Base-by-base conservation (phyloP, 495 filamentous ascomycete genomes). In the Paragyromitra xinjiangensis region DNA sequence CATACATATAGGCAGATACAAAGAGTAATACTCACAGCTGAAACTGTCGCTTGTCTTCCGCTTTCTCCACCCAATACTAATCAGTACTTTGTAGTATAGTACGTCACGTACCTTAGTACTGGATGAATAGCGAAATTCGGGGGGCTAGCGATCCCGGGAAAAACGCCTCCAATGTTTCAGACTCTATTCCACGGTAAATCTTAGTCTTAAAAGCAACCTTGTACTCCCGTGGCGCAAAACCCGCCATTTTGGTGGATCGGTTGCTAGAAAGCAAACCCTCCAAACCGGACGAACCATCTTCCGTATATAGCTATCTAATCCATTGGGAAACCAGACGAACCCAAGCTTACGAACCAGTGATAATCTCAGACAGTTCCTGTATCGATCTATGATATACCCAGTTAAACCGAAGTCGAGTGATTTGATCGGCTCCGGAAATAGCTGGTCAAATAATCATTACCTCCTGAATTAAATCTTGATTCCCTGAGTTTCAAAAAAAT, bases 131-230 rank as follows among this genome's bases (percentile, higher is more conserved):
- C 9, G 39, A 26, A 5, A 42, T 29, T n/a, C 12, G 7, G 22
- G 29, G 11, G 16, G 34, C 14, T 58, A 44, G 53, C 39, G 14
- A 69, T 61, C 55, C 26, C 24, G 53, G 50, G 22, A 69, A 29
- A 9, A 26, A 56, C 44, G n/a, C 50, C 14, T 55, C 14, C 16
- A 39, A 59, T 59, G 67, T 69, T 69, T 69, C 53, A 42, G 39
- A 34, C 24, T 34, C 26, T 26, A 55, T 56, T 19, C 16, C 39
- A 34, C 19, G 3, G 8, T 37, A 48, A 12, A 19, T 11, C 45
- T 69, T 24, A 2, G 22, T 59, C 39, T 59, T 34, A 24, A 69
- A 56, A 59, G 22, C 6, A 19, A 7, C 24, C 12, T 51, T 69
- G 16, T 61, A 7, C 29, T 39, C 56, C 29, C 56, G 56, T 37